Evolutionary conservation across 2,329 filamentous ascomycete genomes (phyloP), one percentile per base, ranked within the genome.

Genomic region (Calonectria pseudoturangicola): DNA sequence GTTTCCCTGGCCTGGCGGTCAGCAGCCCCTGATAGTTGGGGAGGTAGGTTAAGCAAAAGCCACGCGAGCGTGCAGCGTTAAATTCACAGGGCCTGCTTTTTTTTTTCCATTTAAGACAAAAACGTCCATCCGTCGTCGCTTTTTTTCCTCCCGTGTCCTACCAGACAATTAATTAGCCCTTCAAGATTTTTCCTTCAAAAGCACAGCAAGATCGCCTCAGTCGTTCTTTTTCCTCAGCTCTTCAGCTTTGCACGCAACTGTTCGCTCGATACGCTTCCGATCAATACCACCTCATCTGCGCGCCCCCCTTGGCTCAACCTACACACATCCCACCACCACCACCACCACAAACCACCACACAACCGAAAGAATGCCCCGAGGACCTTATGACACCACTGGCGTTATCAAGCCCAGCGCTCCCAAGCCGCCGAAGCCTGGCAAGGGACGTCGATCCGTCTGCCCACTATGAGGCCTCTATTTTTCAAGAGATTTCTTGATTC

Each of bases 371-470:
- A 85, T 85, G 83, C 74, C 81, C 45, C 82, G 83, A 56, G 83
- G 83, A 66, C 83, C 83, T 2, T 85, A 85, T 71, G 83, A 85
- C 69, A 82, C 80, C n/a, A 85, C 83, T 65, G 83, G 83, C 71
- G 78, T 85, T 50, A 71, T 77, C 65, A 85, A 84, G 79, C 83
- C 83, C 66, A 82, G 72, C 75, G 76, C 77, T 33, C 82, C 83
- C 58, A 83, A 84, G 73, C 83, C 81, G 15, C 82, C 82, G 15
- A 85, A 82, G 76, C 74, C 81, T 25, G 74, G 79, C 71, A 81
- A 79, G 71, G 71, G 68, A 68, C 72, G 62, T 64, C 66, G 45
- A 63, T 70, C 63, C 28, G 72, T 54, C 43, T 54, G 36, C 51
- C 75, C 68, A 43, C 72, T 66, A 75, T 78, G 68, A 76, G 51